Conservation (phyloP, 345 rosid genomes). For the Zanthoxylum bungeanum region DNA sequence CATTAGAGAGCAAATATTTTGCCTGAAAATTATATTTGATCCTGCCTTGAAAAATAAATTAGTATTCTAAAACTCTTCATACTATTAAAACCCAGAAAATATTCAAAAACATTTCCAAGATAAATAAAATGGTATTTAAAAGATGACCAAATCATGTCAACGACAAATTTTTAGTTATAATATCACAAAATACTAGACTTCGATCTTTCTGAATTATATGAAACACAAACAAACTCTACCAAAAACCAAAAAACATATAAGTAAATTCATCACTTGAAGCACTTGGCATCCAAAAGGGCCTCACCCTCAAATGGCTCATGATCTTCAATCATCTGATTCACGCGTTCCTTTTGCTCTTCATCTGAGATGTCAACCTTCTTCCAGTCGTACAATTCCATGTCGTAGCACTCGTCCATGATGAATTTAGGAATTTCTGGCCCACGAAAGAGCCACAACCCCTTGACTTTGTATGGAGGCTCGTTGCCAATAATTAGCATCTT, state of each 20-base stretch:
- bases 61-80: too few species aligned
- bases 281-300: slow-evolving; percentile 91
- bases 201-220: not conserved
- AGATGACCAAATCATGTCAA: not conserved
- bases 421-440: slow-evolving; percentile 85
- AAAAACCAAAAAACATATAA: not conserved
- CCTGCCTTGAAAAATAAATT: too few species aligned
- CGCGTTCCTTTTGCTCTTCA: slow-evolving; percentile 90
- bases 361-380: slow-evolving; percentile 76
- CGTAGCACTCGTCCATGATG: slow-evolving; percentile 85
- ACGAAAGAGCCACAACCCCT: slow-evolving; percentile 97
- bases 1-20: too few species aligned
- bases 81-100: not conserved
- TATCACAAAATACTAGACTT: slow-evolving; percentile 7
- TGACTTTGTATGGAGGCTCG: slow-evolving; percentile 81
- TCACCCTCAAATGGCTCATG: slow-evolving; percentile 92
- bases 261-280: slow-evolving; percentile 64
- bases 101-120: not conserved
- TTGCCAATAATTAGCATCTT: slow-evolving; percentile 91
- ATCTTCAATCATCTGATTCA: slow-evolving; percentile 93
- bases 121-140: not conserved
- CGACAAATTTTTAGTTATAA: not conserved
- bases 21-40: too few species aligned
- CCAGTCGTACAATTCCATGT: slow-evolving; percentile 98
- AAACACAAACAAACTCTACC: slow-evolving; percentile 19